Conservation (phyloP, 257 asterid species). For the Apocynum venetum region DNA sequence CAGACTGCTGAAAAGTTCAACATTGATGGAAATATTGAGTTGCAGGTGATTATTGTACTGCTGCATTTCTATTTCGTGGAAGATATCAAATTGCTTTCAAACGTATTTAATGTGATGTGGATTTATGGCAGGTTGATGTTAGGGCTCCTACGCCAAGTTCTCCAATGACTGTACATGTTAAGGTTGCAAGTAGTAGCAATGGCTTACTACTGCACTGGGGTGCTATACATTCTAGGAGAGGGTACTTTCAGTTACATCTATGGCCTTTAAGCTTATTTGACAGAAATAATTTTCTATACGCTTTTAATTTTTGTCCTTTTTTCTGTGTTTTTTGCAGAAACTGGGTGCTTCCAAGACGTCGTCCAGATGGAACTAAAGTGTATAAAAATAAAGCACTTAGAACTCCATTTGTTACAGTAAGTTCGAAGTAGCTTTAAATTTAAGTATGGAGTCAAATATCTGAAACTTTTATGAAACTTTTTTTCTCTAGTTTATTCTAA, state of each 20-base stretch:
- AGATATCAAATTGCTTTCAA: background rate
- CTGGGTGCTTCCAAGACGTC: constrained; percentile 77
- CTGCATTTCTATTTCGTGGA: background rate
- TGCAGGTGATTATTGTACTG: constrained; percentile 49
- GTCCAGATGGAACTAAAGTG: constrained; percentile 78
- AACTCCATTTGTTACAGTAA: constrained; percentile 82
- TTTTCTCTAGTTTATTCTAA: constrained; percentile 17
- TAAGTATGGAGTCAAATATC: constrained; percentile 10
- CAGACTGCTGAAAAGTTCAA: constrained; percentile 74
- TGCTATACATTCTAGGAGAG: constrained; percentile 45
- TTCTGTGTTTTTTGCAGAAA: constrained; percentile 33
- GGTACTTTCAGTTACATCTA: constrained; percentile 33
- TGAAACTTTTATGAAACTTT: constrained; percentile 7
- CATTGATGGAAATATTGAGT: constrained; percentile 64
- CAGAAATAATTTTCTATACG: background rate
- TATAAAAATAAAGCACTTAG: constrained; percentile 76
- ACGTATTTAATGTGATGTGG: background rate
- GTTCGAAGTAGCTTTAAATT: constrained; percentile 21
- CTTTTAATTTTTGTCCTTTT: constrained; percentile 1
- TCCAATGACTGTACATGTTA: constrained; percentile 46
- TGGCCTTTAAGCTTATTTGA: constrained; percentile 11
- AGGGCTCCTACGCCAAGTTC: constrained; percentile 55
- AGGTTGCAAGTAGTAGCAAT: constrained; percentile 46
- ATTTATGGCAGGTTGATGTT: constrained; percentile 67
- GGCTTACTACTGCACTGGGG: constrained; percentile 90